Conservation (phyloP, 2,329 filamentous ascomycete species). For the Aspergillus uvarum region DNA sequence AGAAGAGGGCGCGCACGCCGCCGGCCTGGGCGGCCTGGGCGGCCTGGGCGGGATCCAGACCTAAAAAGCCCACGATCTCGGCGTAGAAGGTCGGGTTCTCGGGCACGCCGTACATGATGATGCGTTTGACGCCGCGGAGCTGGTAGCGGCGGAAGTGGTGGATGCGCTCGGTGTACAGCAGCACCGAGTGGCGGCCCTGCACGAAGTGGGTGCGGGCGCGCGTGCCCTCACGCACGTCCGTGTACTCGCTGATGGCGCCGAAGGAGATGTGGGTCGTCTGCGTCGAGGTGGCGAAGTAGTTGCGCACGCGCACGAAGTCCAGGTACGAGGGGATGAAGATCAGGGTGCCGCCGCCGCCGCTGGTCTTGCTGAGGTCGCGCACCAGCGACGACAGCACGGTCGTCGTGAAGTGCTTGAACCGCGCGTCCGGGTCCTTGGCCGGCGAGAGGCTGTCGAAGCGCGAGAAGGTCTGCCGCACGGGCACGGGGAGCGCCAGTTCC, state of each 20-base stretch:
- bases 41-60: conserved; percentile 48
- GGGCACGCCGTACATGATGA: conserved; percentile 88
- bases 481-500: conserved; percentile 61
- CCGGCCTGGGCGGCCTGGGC: conserved; percentile 57
- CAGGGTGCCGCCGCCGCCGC: conserved; percentile 64
- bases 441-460: conserved; percentile 74
- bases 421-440: conserved; percentile 74
- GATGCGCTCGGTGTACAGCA: conserved; percentile 92
- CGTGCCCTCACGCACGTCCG: conserved; percentile 72
- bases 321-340: conserved; percentile 92
- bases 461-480: conserved; percentile 83
- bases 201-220: conserved; percentile 86
- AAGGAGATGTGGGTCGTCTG: conserved; percentile 63
- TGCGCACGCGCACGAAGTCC: conserved; percentile 90
- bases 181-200: conserved; percentile 73
- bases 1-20: conserved; percentile 66
- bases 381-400: conserved; percentile 74
- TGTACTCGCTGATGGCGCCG: conserved; percentile 86
- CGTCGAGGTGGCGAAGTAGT: conserved; percentile 76
- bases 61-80: conserved; percentile 45
- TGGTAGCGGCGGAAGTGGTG: conserved; percentile 93
- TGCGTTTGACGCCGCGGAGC: conserved; percentile 73
- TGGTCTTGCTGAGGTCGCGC: conserved; percentile 52
- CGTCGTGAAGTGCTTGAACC: conserved; percentile 88
- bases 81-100: conserved; percentile 68